Evolutionary conservation across 306 rosid species (phyloP).

Genomic region (Crotalaria pallida): DNA sequence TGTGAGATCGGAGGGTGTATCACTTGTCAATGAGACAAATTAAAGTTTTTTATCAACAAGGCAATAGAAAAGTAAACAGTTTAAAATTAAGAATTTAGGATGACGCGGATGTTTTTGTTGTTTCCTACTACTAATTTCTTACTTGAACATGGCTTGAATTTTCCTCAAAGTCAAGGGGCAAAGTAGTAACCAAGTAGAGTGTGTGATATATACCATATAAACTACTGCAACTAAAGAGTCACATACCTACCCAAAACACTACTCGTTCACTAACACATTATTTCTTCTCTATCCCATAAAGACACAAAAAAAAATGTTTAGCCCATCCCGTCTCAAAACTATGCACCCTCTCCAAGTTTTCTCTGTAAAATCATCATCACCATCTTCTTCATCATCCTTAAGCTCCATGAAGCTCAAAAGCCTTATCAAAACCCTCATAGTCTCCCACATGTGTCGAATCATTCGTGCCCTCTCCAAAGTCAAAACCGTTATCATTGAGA

Average conservation of each 20-base stretch:
- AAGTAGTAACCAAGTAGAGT: conserved; percentile 17
- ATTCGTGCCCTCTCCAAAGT: conserved; percentile 48
- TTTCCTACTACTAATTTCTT: too few species aligned
- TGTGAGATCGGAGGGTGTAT: too few species aligned
- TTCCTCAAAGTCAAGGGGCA: conserved; percentile 49
- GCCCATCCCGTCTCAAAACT: conserved; percentile 35
- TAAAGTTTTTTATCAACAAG: too few species aligned
- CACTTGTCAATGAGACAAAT: too few species aligned
- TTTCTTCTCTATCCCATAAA: neutral
- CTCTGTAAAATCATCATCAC: conserved; percentile 29
- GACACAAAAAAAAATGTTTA: conserved; percentile 37
- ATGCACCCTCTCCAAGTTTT: conserved; percentile 44
- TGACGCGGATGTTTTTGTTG: too few species aligned
- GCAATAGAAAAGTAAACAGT: too few species aligned
- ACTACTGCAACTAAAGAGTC: neutral
- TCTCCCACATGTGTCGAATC: conserved; percentile 53
- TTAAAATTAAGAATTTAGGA: too few species aligned
- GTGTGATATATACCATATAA: conserved; percentile 25
- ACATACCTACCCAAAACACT: neutral
- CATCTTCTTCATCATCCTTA: conserved; percentile 45
- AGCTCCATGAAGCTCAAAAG: conserved; percentile 52
- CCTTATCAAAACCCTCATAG: conserved; percentile 52
- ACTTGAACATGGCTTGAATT: neutral
- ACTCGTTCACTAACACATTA: neutral
- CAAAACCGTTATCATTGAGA: conserved; percentile 33